These are phyloP conservation scores for Candida tunisiensis DNA, from an alignment of 1,139 yeast species.

Conservation along the genomic window DNA sequence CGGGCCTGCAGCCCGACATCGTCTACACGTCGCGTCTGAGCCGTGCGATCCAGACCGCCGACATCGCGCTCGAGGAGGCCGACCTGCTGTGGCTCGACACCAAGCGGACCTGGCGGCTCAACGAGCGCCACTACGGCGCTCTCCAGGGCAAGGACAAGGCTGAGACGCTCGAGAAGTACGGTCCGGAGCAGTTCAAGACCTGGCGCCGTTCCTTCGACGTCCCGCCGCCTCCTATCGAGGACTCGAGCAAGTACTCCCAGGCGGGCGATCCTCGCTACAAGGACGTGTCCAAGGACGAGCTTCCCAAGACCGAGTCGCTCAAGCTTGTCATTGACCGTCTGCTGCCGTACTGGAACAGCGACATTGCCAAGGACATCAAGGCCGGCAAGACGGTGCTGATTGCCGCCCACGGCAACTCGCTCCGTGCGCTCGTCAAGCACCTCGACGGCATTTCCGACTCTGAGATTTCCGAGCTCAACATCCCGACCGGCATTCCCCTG, in stretches of 20 bases:
- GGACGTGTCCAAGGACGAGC: conserved; percentile 64
- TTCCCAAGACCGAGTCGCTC: conserved; percentile 92
- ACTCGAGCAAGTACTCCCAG: conserved; percentile 70
- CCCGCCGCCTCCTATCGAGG: conserved; percentile 86
- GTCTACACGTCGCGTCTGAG: conserved; percentile 84
- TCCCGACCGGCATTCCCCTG: conserved; percentile 98
- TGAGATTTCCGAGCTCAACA: conserved; percentile 86
- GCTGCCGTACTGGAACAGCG: conserved; percentile 97
- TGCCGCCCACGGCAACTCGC: conserved; percentile 98
- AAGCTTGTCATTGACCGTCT: conserved; percentile 91
- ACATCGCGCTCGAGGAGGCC: conserved; percentile 80
- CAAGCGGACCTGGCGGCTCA: conserved; percentile 93
- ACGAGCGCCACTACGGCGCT: conserved; percentile 99
- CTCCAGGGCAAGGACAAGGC: conserved; percentile 98
- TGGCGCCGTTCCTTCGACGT: conserved; percentile 98
- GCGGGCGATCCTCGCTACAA: conserved; percentile 70
- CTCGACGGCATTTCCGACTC: conserved; percentile 87
- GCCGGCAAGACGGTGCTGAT: conserved; percentile 80
- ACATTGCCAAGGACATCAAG: conserved; percentile 70
- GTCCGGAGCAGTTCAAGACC: conserved; percentile 85
- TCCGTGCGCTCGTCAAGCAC: conserved; percentile 93
- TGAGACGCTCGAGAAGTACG: conserved; percentile 73
- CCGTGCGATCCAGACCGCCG: conserved; percentile 96
- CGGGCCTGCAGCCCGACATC: conserved; percentile 66
- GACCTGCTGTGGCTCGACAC: conserved; percentile 89